Evolutionary conservation across 2,329 filamentous ascomycete species (phyloP).

Genomic region (Fusarium graminum): DNA sequence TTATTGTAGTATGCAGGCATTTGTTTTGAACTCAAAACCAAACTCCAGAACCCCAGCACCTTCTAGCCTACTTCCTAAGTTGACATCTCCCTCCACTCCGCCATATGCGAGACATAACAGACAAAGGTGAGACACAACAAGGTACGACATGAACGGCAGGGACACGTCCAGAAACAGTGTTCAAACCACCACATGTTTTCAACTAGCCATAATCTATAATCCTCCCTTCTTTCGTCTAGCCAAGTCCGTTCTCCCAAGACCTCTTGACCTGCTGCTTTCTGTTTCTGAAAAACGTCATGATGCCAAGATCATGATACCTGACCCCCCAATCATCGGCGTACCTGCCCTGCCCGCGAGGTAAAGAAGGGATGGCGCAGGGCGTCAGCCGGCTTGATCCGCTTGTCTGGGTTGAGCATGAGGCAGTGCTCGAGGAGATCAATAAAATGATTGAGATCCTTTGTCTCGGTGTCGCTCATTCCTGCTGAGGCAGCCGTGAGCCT

Average conservation of each 20-base stretch:
- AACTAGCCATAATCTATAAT: slow-evolving; percentile 13
- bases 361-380: slow-evolving; percentile 94
- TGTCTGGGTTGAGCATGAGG: slow-evolving; percentile 90
- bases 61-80: slow-evolving; percentile 31
- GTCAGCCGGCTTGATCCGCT: slow-evolving; percentile 87
- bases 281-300: slow-evolving; percentile 27
- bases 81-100: slow-evolving; percentile 13
- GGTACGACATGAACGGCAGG: slow-evolving; percentile 40
- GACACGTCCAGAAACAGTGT: slow-evolving; percentile 33
- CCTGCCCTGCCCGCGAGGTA: slow-evolving; percentile 53
- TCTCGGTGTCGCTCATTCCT: slow-evolving; percentile 79
- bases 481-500: slow-evolving; percentile 80
- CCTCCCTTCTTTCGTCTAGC: slow-evolving; percentile 38
- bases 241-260: slow-evolving; percentile 22
- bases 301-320: slow-evolving; percentile 16
- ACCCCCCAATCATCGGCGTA: slow-evolving; percentile 41
- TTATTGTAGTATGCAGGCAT: slow-evolving; percentile 18
- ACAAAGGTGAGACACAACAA: slow-evolving; percentile 35
- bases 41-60: slow-evolving; percentile 24
- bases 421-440: slow-evolving; percentile 90
- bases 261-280: slow-evolving; percentile 13
- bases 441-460: slow-evolving; percentile 84
- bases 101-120: slow-evolving; percentile 25
- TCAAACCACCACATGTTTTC: slow-evolving; percentile 30
- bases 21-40: slow-evolving; percentile 20